Conservation (phyloP, 306 rosid species). For the Lathyrus tuberosus region DNA sequence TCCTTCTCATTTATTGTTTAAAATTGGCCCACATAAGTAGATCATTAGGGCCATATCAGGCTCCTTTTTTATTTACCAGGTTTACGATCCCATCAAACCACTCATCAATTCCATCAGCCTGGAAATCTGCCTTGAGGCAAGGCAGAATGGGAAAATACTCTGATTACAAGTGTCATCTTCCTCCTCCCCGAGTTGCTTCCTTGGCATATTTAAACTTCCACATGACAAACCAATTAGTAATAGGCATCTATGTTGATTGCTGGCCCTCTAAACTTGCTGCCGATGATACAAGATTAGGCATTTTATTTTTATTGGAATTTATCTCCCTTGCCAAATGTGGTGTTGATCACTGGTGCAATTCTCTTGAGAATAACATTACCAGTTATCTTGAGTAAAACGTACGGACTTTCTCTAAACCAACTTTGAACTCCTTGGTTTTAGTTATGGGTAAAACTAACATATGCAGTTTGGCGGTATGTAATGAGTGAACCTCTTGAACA, state of each 20-base stretch:
- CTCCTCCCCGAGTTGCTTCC: too few species aligned
- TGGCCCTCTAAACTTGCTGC: background rate
- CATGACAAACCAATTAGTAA: too few species aligned
- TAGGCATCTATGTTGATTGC: too few species aligned
- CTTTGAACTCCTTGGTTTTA: background rate
- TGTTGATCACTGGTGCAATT: too few species aligned
- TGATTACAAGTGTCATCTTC: background rate
- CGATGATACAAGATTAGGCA: background rate
- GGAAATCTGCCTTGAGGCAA: background rate
- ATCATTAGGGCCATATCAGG: background rate
- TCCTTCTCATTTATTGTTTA: slow-evolving; percentile 5
- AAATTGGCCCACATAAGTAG: background rate
- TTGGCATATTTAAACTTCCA: too few species aligned
- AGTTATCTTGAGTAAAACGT: background rate
- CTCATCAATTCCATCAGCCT: slow-evolving; percentile 9
- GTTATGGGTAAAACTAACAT: background rate
- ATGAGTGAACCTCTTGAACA: slow-evolving; percentile 4
- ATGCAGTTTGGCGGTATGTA: background rate
- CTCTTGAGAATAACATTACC: background rate
- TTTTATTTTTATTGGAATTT: background rate
- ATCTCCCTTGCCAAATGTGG: too few species aligned
- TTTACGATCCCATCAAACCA: slow-evolving; percentile 22
- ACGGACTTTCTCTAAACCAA: background rate
- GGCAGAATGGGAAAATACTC: background rate
- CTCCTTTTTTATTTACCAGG: background rate